Evolutionary conservation across 2,329 filamentous ascomycete species (phyloP).

Genomic region (Beauveria sp.): DNA sequence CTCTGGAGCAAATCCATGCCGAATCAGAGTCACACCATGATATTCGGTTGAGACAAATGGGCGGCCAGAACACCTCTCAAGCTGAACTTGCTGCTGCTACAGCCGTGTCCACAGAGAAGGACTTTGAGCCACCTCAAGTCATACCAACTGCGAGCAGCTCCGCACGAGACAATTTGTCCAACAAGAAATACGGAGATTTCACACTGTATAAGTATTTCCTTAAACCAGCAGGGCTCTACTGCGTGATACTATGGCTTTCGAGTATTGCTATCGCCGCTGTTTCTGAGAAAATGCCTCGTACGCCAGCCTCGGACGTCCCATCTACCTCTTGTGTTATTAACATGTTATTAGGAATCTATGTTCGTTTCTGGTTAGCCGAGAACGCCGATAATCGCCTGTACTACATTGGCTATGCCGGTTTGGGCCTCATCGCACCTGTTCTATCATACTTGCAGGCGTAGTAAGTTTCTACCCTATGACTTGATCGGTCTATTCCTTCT

Average conservation of each 20-base stretch:
- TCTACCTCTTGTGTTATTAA: not conserved
- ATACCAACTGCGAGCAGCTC: not conserved
- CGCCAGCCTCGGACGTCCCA: not conserved
- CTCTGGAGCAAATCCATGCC: not conserved
- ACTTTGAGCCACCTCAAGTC: not conserved
- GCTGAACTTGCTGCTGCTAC: too few relatives aligned
- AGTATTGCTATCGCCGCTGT: not conserved
- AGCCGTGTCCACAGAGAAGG: not conserved
- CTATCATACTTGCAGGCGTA: not conserved
- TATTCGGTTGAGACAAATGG: not conserved
- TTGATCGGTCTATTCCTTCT: too few relatives aligned
- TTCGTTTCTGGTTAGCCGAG: constrained; percentile 10
- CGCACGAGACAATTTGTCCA: not conserved
- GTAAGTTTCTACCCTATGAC: not conserved
- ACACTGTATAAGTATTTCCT: constrained; percentile 4
- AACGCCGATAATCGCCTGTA: constrained; percentile 8
- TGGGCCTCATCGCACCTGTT: not conserved
- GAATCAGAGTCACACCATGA: not conserved
- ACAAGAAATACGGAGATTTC: not conserved
- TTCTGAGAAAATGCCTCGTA: not conserved
- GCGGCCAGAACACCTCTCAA: not conserved
- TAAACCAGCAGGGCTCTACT: not conserved
- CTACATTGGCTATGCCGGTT: not conserved
- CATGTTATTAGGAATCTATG: not conserved
- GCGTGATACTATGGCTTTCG: not conserved